Percentiles rank a stretch among this genome's conserved stretches.
Evolutionary conservation across 345 rosid species (phyloP).

Genomic region (Lumnitzera racemosa): DNA sequence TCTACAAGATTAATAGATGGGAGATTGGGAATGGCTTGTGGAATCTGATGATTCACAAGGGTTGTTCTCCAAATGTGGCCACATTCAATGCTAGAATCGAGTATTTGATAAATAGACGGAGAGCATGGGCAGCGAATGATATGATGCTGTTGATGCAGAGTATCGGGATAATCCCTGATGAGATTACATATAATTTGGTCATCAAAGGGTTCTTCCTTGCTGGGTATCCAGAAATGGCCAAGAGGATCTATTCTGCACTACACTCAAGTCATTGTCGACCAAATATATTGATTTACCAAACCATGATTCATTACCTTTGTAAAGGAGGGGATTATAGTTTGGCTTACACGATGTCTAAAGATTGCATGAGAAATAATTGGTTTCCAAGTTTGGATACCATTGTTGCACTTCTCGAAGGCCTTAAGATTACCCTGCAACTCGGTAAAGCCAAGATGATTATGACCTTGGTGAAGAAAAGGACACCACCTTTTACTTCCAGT

Average conservation of each 20-base stretch:
- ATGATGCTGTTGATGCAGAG: conserved; percentile 52
- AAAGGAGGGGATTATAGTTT: conserved; percentile 48
- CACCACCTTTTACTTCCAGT: conserved; percentile 50
- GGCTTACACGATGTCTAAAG: conserved; percentile 67
- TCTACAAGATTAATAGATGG: conserved; percentile 39
- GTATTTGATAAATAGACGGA: conserved; percentile 46
- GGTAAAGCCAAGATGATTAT: conserved; percentile 45
- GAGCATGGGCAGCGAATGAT: conserved; percentile 69
- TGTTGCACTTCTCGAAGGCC: conserved; percentile 43
- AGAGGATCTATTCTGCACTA: conserved; percentile 57
- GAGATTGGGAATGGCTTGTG: conserved; percentile 70
- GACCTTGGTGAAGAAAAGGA: conserved; percentile 32
- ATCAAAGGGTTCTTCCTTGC: conserved; percentile 68
- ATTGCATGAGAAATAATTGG: conserved; percentile 59
- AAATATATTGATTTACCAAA: conserved; percentile 63
- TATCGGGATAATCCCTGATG: conserved; percentile 50
- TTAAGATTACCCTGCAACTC: conserved; percentile 34
- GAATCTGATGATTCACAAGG: conserved; percentile 72
- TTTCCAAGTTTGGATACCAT: conserved; percentile 55
- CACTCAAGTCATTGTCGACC: conserved; percentile 41
- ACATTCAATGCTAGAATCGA: conserved; percentile 76
- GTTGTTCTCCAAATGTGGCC: conserved; percentile 65
- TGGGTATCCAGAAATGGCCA: conserved; percentile 72
- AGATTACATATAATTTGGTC: conserved; percentile 65
- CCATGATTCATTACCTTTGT: conserved; percentile 76